These are phyloP conservation scores for Dictyostelium intermedium DNA, from an alignment of 78 protist species.

Conservation along the genomic window DNA sequence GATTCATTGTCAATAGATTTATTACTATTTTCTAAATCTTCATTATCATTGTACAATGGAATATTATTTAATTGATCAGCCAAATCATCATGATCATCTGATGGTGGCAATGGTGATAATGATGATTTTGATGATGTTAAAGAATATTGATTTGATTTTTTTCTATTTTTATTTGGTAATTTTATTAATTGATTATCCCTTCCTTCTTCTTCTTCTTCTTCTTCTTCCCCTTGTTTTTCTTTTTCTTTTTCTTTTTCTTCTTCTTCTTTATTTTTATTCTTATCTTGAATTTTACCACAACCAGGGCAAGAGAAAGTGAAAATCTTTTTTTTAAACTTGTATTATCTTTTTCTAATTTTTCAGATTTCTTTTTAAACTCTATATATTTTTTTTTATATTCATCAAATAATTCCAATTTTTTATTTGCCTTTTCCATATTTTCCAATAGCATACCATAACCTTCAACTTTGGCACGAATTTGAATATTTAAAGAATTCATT, in stretches of 20 bases:
- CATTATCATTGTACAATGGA: not conserved
- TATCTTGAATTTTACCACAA: not conserved
- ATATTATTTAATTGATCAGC: not conserved
- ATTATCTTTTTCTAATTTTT: not conserved
- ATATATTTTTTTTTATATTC: conserved; percentile 27
- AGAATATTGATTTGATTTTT: not conserved
- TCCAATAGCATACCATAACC: not conserved
- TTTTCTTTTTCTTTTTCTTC: too few species aligned
- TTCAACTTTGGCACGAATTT: not conserved
- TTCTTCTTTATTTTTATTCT: not conserved
- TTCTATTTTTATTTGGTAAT: not conserved
- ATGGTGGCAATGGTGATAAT: not conserved
- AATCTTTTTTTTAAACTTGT: not conserved
- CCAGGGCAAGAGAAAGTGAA: not conserved
- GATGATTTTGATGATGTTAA: not conserved
- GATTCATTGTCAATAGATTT: too few species aligned
- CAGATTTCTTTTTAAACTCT: not conserved
- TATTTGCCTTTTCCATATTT: not conserved
- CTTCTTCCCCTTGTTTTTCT: too few species aligned
- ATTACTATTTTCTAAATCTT: not conserved
- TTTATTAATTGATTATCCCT: not conserved
- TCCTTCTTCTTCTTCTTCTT: too few species aligned
- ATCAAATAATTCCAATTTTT: not conserved
- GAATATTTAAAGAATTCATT: not conserved
- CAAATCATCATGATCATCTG: not conserved